Evolutionary conservation across 2,329 filamentous ascomycete genomes (phyloP).

Genomic region (Sarocladium brachiariae): DNA sequence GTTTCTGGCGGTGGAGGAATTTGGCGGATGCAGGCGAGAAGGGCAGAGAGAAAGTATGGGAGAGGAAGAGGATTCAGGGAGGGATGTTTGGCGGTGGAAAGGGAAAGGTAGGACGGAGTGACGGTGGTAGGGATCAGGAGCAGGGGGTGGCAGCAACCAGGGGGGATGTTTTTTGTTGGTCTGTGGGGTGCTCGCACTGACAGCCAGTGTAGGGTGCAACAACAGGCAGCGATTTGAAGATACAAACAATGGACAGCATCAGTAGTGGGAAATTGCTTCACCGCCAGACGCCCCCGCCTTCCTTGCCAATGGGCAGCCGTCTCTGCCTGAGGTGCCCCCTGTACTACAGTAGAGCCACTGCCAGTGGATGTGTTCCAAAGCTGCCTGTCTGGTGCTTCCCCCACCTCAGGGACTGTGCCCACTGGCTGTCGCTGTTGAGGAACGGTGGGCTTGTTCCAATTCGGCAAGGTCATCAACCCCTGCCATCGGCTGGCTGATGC

Average conservation of each 20-base stretch:
- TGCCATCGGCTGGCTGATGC: conserved; percentile 1
- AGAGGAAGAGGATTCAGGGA: conserved; percentile 17
- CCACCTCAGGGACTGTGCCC: neutral
- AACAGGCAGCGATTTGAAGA: too few relatives aligned
- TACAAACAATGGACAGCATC: too few relatives aligned
- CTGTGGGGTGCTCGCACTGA: neutral
- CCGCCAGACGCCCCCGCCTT: conserved; percentile 19
- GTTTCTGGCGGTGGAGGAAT: conserved; percentile 12
- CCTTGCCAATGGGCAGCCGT: neutral
- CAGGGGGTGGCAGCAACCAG: neutral
- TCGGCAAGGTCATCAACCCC: neutral
- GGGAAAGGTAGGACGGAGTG: conserved; percentile 11
- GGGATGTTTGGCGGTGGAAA: conserved; percentile 12
- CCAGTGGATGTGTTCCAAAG: neutral
- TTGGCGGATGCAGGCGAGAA: neutral
- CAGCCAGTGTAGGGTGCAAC: neutral
- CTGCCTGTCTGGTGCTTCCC: neutral
- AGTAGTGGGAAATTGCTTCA: conserved; percentile 21
- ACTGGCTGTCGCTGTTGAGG: conserved; percentile 4
- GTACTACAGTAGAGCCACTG: neutral
- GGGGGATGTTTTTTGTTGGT: conserved; percentile 20
- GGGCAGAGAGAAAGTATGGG: conserved; percentile 12
- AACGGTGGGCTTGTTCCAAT: conserved; percentile 6
- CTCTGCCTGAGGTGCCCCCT: neutral
- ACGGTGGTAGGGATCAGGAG: conserved; percentile 8